Evolutionary conservation across 1,284 basidiomycete genomes (phyloP).

Genomic region (Cryptococcus sp.): DNA sequence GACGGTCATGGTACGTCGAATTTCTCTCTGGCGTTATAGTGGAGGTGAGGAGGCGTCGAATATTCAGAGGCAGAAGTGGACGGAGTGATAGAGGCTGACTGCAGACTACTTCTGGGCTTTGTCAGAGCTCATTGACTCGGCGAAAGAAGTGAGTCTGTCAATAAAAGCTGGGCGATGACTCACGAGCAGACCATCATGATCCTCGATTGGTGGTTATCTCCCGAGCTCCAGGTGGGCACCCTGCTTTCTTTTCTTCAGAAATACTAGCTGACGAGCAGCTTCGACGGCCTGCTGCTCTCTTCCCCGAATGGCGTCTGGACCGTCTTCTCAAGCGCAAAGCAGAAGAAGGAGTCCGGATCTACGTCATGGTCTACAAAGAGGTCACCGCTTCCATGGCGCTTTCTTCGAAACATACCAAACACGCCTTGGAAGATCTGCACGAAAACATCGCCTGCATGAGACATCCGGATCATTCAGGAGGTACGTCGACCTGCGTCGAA

Average conservation of each 20-base stretch:
- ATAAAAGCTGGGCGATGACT: neutral
- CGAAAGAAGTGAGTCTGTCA: slow-evolving; percentile 34
- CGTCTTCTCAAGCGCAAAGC: slow-evolving; percentile 78
- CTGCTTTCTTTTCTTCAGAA: neutral
- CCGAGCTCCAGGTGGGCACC: slow-evolving; percentile 66
- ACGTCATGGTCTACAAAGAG: slow-evolving; percentile 86
- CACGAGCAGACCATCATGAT: slow-evolving; percentile 59
- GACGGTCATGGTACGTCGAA: slow-evolving; percentile 62
- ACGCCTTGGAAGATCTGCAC: slow-evolving; percentile 71
- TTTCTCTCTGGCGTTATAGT: too few relatives aligned
- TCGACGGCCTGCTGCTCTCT: slow-evolving; percentile 74
- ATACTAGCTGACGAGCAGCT: slow-evolving; percentile 47
- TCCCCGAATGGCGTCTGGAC: slow-evolving; percentile 82
- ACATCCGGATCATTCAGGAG: slow-evolving; percentile 82
- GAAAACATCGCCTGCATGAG: slow-evolving; percentile 79
- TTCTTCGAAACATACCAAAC: slow-evolving; percentile 79
- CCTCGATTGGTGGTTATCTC: slow-evolving; percentile 77
- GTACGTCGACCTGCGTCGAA: slow-evolving; percentile 53
- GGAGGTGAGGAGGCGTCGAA: neutral
- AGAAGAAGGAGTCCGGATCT: slow-evolving; percentile 79
- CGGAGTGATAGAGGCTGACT: slow-evolving; percentile 5
- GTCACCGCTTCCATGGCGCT: slow-evolving; percentile 85
- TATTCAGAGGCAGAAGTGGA: neutral
- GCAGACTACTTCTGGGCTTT: slow-evolving; percentile 84
- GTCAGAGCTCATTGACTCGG: slow-evolving; percentile 71